Conservation (phyloP, 805 yeast species). For the Suhomyces sp. region DNA sequence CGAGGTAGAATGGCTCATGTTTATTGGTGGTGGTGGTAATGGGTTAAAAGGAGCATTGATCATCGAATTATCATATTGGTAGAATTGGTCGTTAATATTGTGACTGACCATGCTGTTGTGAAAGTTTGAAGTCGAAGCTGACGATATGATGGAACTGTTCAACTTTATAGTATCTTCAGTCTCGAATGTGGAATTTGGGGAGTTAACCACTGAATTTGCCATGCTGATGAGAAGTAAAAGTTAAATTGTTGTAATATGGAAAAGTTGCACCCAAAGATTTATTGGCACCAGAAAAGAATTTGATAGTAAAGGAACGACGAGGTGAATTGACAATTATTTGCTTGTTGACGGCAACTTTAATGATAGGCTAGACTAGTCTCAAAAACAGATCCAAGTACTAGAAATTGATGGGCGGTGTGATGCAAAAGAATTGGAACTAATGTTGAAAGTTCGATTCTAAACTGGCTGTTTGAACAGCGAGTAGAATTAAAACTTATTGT, state of each 20-base stretch:
- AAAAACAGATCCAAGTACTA: background rate
- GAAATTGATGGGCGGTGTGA: background rate
- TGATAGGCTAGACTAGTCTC: background rate
- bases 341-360: background rate
- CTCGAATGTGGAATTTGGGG: slow-evolving; percentile 20
- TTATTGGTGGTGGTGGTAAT: slow-evolving; percentile 21
- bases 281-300: background rate
- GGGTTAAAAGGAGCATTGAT: slow-evolving; percentile 14
- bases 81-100: slow-evolving; percentile 10
- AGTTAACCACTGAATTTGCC: slow-evolving; percentile 13
- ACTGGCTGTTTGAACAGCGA: background rate
- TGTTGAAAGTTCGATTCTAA: background rate
- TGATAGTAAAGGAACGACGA: slow-evolving; percentile 4
- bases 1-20: slow-evolving; percentile 5
- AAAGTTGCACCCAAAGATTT: slow-evolving; percentile 3
- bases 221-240: slow-evolving; percentile 6
- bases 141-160: slow-evolving; percentile 15
- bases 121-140: slow-evolving; percentile 7
- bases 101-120: slow-evolving; percentile 3
- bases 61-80: slow-evolving; percentile 9
- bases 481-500: background rate
- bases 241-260: background rate
- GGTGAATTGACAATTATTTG: slow-evolving; percentile 5
- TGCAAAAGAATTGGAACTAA: background rate
- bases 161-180: slow-evolving; percentile 21